Base-by-base conservation (phyloP, 495 filamentous ascomycete genomes). In the Polyplosphaeria fusca region DNA sequence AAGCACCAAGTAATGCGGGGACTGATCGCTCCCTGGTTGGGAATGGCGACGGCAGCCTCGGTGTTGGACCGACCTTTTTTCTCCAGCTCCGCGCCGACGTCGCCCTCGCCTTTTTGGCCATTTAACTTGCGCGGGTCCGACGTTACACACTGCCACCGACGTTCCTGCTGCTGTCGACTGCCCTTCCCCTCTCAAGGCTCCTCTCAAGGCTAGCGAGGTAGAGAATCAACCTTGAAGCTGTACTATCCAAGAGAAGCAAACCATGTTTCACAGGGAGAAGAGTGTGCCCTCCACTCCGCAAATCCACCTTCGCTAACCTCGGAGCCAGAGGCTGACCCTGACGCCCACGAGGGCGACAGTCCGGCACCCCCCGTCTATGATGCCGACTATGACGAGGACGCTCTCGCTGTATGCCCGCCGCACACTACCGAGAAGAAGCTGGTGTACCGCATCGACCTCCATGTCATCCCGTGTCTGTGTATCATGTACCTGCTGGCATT, bases 401-500 rank as follows among this genome's bases (percentile, higher is more conserved):
- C 61, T 28, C 60, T 59, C n/a, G 64, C 70, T 16, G 52, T 41
- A 23, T 74, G 72, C 56, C 82, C 84, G 19, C 65, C 81, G 19
- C 78, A 84, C 51, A 89, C 86, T 28, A 87, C 85, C 11, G 87
- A 92, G 74, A 77, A 80, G 58, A 81, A 75, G 61, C 74, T 96
- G 42, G 80, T 88, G 71, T 71, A 78, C 58, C 86, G 85, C 66
- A 87, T 95, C 62, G 91, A 97, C 68, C 73, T 82, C 64, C 84
- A 85, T 62, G 77, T 96, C 24, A 76, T 97, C 42, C 91, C 91
- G 0, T 87, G 86, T 60, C 72, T 96, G 40, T 88, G 84, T 65
- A 74, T 95, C 28, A 71, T 96, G 65, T 96, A 95, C 65, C 74
- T 94, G 16, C 75, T 95, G 25, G 91, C 91, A 44, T 96, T 96